phyloP scores from a whole-genome alignment of 108 stramenopile genomes.

The Skeletonema potamos region DNA sequence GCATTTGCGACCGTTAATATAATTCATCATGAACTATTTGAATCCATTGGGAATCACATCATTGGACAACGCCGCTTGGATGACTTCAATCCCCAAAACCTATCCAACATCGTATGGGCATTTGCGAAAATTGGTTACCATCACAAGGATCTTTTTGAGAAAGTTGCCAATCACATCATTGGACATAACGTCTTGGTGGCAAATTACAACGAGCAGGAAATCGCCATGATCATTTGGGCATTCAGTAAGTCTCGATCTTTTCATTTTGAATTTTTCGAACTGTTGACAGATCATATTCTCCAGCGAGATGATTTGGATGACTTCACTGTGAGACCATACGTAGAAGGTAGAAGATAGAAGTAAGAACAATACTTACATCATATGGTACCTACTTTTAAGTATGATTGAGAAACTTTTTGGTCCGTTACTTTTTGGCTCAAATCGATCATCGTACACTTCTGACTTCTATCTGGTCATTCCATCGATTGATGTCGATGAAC shows the following conservation, averaged over 20 bases:
- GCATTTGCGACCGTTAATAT: background rate
- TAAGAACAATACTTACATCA: too few species aligned
- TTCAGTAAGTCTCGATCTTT: background rate
- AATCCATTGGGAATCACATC: background rate
- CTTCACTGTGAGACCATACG: too few species aligned
- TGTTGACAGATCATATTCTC: background rate
- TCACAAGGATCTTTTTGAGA: background rate
- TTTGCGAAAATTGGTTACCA: background rate
- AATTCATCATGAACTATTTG: background rate
- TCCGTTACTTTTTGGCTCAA: too few species aligned
- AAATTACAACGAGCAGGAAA: background rate
- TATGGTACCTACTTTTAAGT: too few species aligned
- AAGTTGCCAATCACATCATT: background rate
- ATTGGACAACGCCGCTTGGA: background rate
- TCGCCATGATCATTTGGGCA: background rate
- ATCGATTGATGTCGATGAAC: too few species aligned
- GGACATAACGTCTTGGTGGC: background rate
- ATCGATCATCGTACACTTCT: too few species aligned
- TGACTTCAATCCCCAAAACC: background rate
- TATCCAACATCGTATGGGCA: background rate
- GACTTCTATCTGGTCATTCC: too few species aligned
- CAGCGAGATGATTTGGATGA: background rate
- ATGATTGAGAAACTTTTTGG: too few species aligned
- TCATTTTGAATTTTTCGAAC: background rate
- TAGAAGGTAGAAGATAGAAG: too few species aligned